Evolutionary conservation across 345 rosid genomes (phyloP), one percentile per base, ranked within the genome.

Genomic region (Cardamine chenopodiifolia): DNA sequence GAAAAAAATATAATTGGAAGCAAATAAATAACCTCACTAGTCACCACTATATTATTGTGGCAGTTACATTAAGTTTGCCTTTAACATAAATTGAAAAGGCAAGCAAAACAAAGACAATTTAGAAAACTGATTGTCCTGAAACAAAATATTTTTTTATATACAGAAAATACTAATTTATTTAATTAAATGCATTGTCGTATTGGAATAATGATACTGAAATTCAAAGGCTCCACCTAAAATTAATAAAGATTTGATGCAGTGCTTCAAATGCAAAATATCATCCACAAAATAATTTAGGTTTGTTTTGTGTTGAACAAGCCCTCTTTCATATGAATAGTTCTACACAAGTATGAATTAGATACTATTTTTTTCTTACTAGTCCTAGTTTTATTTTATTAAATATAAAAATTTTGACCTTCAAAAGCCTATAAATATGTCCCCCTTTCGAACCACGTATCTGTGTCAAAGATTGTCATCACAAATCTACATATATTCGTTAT

Each of bases 221-320:
- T 76, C 75, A 70, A 76, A 62, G 42, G 79, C 66, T 76, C 70
- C 80, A 76, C 70, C 65, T 54, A 53, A 63, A 63, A 29, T 63
- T 64, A 52, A 28, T 67, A 75, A 60, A 53, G 32, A 60, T 68
- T 52, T 52, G 69, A 48, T 60, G n/a, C 73, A 60, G 22, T 19
- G 73, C 52, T 48, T 40, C 35, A 59, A 49, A 67, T 67, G 29
- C 18, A 35, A 49, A 18, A 40, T 60, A 47, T 55, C 15, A 63
- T 63, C 64, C 55, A 44, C 7, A 45, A 19, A 66, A 47, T 37
- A 60, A 45, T 45, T n/a, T n/a, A 45, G 49, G 49, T 25, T 20
- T 39, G 5, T 69, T 62, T 70, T 75, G 71, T 76, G 80, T 76
- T 28, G 75, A 70, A 70, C 45, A 55, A 70, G 71, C 8, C 66